Evolutionary conservation across 805 yeast species (phyloP).

Genomic region (Candida gorgasii): DNA sequence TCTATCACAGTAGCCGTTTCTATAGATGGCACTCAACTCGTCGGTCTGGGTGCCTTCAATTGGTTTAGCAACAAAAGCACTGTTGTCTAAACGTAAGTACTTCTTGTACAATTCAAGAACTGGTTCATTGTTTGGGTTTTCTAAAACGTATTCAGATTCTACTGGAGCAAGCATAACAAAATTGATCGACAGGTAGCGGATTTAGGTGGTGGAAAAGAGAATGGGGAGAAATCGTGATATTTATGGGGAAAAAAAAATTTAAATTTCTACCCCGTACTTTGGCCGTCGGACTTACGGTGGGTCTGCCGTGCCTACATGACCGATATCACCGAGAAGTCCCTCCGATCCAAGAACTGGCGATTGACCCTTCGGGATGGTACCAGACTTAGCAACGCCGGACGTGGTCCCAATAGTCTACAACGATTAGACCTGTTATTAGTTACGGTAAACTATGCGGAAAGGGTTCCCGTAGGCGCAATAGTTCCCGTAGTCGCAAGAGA

Average conservation of each 20-base stretch:
- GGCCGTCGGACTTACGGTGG: background rate
- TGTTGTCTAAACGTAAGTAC: constrained; percentile 10
- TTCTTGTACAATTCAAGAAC: constrained; percentile 11
- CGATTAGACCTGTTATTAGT: no score
- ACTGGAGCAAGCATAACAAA: constrained; percentile 13
- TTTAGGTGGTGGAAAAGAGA: background rate
- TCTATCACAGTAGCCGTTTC: constrained; percentile 19
- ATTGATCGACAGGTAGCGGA: background rate
- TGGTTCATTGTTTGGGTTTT: constrained; percentile 13
- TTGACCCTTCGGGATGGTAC: no score
- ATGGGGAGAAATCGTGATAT: background rate
- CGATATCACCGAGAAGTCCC: background rate
- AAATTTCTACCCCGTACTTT: constrained; percentile 1
- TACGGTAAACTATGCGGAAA: no score
- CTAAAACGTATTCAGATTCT: constrained; percentile 14
- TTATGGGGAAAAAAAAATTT: background rate
- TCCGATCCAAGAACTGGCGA: no score
- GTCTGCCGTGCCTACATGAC: no score
- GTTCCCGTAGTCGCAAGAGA: no score
- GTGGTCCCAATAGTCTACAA: no score
- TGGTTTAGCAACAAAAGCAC: constrained; percentile 6
- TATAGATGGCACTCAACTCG: constrained; percentile 32
- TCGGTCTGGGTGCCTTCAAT: constrained; percentile 20
- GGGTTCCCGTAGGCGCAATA: no score
- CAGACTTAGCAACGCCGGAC: no score